Percentiles rank a stretch among this genome's conserved stretches.
Evolutionary conservation across 805 yeast genomes (phyloP).

Genomic region (Lipomyces starkeyi): DNA sequence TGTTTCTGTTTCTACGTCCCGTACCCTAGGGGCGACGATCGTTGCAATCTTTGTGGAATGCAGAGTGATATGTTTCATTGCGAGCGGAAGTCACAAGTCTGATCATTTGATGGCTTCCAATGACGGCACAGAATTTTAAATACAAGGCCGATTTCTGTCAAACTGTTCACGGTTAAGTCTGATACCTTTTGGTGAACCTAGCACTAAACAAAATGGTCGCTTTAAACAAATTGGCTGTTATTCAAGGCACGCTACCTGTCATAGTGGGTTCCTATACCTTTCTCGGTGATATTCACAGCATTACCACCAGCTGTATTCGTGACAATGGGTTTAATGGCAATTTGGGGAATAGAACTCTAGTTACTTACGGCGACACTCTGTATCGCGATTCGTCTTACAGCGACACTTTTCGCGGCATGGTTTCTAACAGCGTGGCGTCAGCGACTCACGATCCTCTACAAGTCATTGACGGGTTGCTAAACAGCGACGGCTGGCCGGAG

Average conservation of each 20-base stretch:
- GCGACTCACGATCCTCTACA: conserved; percentile 3
- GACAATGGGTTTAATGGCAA: conserved; percentile 13
- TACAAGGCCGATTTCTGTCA: neutral
- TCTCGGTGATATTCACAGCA: conserved; percentile 10
- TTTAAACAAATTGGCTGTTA: neutral
- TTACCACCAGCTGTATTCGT: conserved; percentile 11
- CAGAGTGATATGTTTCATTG: neutral
- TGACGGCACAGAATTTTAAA: neutral
- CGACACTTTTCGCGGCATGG: conserved; percentile 5
- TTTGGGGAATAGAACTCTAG: neutral
- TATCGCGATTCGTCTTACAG: conserved; percentile 6
- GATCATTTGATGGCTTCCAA: neutral
- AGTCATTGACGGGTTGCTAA: conserved; percentile 7
- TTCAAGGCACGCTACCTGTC: conserved; percentile 1
- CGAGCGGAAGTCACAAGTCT: neutral
- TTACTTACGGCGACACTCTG: conserved; percentile 8
- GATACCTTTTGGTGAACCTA: neutral
- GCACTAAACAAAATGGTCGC: neutral
- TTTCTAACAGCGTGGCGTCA: conserved; percentile 4
- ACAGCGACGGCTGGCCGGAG: conserved; percentile 7
- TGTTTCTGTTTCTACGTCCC: no score
- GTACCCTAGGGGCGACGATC: neutral
- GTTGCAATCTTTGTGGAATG: neutral
- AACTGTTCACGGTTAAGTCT: neutral
- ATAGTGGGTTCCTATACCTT: neutral